phyloP scores from a whole-genome alignment of 345 rosid species.

The Cardamine chenopodiifolia region DNA sequence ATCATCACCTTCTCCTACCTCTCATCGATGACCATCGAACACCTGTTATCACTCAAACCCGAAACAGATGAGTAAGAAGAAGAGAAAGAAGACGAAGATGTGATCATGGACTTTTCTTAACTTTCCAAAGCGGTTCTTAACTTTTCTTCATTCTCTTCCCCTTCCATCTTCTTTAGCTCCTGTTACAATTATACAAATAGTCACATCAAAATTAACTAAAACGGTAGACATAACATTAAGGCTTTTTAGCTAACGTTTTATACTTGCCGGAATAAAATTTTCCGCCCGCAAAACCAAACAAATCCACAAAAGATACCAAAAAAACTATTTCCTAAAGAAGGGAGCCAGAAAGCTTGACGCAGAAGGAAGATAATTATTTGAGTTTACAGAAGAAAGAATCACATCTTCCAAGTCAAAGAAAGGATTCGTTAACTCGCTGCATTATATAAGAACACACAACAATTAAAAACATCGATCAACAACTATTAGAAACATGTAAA shows the following conservation, averaged over 20 bases:
- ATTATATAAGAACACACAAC: conserved; percentile 4
- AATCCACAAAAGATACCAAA: not conserved
- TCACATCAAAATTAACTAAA: not conserved
- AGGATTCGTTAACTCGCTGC: conserved; percentile 20
- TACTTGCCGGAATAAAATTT: too few species aligned
- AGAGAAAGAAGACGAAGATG: not conserved
- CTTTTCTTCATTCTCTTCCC: conserved; percentile 34
- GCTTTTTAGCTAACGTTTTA: not conserved
- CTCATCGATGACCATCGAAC: not conserved
- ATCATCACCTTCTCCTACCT: not conserved
- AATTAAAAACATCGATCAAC: not conserved
- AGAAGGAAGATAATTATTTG: not conserved
- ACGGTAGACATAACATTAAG: not conserved
- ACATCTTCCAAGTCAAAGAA: conserved; percentile 7
- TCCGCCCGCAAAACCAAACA: not conserved
- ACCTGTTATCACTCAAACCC: not conserved
- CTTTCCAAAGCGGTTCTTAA: conserved; percentile 47
- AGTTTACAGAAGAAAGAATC: not conserved
- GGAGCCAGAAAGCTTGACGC: conserved; percentile 20
- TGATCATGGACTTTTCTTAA: too few species aligned
- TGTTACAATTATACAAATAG: conserved; percentile 12
- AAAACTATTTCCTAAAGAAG: not conserved
- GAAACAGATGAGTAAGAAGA: not conserved
- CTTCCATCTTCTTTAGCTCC: conserved; percentile 39
- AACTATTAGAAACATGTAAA: not conserved